phyloP scores from a whole-genome alignment of 495 filamentous ascomycete species.

The Penicillium silybi region DNA sequence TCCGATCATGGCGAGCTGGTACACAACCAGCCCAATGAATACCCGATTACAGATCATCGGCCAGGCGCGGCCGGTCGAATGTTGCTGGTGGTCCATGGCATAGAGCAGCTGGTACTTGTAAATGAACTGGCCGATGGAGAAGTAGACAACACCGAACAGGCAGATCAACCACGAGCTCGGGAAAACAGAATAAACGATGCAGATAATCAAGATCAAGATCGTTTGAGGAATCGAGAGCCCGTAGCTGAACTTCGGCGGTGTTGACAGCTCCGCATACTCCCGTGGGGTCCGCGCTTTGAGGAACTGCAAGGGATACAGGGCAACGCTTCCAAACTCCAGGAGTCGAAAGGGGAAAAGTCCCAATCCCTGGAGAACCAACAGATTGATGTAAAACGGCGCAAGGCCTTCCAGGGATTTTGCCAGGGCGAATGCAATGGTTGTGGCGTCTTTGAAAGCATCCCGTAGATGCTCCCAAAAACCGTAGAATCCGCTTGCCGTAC shows the following conservation, averaged over 20 bases:
- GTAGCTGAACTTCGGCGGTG: constrained; percentile 88
- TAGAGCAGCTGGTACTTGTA: constrained; percentile 99
- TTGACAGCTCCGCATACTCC: constrained; percentile 79
- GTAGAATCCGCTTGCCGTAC: constrained; percentile 68
- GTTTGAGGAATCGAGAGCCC: constrained; percentile 93
- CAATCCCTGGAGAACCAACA: constrained; percentile 88
- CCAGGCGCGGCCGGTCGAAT: constrained; percentile 93
- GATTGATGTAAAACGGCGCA: constrained; percentile 84
- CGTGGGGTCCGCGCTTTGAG: constrained; percentile 83
- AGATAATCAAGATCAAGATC: constrained; percentile 87
- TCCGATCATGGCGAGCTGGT: constrained; percentile 88
- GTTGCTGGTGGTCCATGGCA: constrained; percentile 95
- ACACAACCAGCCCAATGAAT: constrained; percentile 76
- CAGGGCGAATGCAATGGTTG: constrained; percentile 68
- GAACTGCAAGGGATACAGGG: constrained; percentile 75
- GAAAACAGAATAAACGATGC: constrained; percentile 89
- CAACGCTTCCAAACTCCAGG: constrained; percentile 81
- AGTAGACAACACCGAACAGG: constrained; percentile 81
- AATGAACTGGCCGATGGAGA: constrained; percentile 82
- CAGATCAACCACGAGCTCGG: constrained; percentile 78
- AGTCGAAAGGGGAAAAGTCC: constrained; percentile 92
- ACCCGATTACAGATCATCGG: constrained; percentile 90
- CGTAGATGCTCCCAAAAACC: constrained; percentile 66
- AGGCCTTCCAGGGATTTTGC: constrained; percentile 71
- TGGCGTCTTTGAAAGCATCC: constrained; percentile 71